phyloP scores from a whole-genome alignment of 208 protist genomes.

The Wallacemonas sp. region DNA sequence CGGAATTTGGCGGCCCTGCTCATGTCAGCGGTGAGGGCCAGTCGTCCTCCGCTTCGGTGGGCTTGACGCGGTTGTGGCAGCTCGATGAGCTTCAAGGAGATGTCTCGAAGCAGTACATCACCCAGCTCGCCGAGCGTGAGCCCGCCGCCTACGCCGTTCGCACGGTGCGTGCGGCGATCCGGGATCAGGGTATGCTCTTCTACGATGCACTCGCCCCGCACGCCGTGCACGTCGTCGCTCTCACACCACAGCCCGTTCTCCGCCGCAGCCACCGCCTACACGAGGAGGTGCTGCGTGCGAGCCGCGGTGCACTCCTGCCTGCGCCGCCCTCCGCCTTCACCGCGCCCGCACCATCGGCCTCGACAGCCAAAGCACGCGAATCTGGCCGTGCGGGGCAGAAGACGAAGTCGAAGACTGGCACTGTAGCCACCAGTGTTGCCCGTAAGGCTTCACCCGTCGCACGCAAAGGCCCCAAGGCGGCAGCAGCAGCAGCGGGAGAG shows the following conservation, averaged over 20 bases:
- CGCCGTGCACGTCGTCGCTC: slow-evolving; percentile 46
- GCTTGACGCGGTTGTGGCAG: slow-evolving; percentile 50
- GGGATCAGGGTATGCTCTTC: slow-evolving; percentile 87
- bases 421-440: too few relatives aligned
- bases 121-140: slow-evolving; percentile 76
- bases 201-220: slow-evolving; percentile 72
- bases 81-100: slow-evolving; percentile 70
- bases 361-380: too few relatives aligned
- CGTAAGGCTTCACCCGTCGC: too few relatives aligned
- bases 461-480: slow-evolving; percentile 10
- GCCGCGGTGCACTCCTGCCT: slow-evolving; percentile 63
- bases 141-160: slow-evolving; percentile 76
- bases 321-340: slow-evolving; percentile 27
- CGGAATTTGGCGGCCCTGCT: too few relatives aligned
- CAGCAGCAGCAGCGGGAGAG: slow-evolving; percentile 3
- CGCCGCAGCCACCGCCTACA: slow-evolving; percentile 50
- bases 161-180: slow-evolving; percentile 53
- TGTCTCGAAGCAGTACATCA: slow-evolving; percentile 56
- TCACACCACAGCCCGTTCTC: slow-evolving; percentile 34
- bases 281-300: slow-evolving; percentile 60
- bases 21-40: too few relatives aligned
- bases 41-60: too few relatives aligned
- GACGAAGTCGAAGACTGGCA: not conserved
- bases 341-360: not conserved
- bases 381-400: not conserved